Base-by-base conservation (phyloP, 108 stramenopile genomes). In the Nitzschia palea region DNA sequence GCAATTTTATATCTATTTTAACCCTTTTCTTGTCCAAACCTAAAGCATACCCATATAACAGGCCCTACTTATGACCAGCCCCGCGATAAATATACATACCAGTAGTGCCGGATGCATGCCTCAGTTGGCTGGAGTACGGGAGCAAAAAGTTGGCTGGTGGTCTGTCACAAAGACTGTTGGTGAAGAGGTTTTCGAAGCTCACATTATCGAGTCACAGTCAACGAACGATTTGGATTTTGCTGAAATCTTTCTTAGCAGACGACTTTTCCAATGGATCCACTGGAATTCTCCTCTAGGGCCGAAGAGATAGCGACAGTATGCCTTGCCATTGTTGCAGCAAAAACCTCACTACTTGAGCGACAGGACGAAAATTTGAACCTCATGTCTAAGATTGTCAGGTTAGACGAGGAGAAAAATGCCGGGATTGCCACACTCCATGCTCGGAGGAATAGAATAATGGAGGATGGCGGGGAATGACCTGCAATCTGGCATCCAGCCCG, bases 261-360 rank as follows among this genome's bases (percentile, higher is more conserved):
- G 9, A 25, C 20, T 17, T 48, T 25, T 15, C 53, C 0, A 28
- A 18, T 50, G 17, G 22, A 30, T 33, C 53, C 15, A 22, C 31
- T 27, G 3, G 53, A 34, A 18, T n/a, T n/a, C n/a, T 6, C 33
- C 12, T 20, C 29, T 20, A 31, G 65, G 44, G 73, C 73, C 17
- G 65, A 74, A 44, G 73, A 74, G 32, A 60, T 74, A n/a, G 73
- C 57, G 1, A 54, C 58, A n/a, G n/a, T n/a, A 14, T 74, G 65
- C 36, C 6, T 74, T 12, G 73, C 73, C 1, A 20, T 67, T 3
- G 59, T n/a, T n/a, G n/a, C 65, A 28, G 65, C 73, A 4, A 74
- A 60, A 32, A 45, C 66, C 2, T 50, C 65, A 10, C 25, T 74
- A 26, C 43, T 32, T 31, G 58, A 60, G 22, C 58, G 65, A 31